Evolutionary conservation across 1,284 basidiomycete species (phyloP), one percentile per base, ranked within the genome.

Genomic region (Hemileia vastatrix): DNA sequence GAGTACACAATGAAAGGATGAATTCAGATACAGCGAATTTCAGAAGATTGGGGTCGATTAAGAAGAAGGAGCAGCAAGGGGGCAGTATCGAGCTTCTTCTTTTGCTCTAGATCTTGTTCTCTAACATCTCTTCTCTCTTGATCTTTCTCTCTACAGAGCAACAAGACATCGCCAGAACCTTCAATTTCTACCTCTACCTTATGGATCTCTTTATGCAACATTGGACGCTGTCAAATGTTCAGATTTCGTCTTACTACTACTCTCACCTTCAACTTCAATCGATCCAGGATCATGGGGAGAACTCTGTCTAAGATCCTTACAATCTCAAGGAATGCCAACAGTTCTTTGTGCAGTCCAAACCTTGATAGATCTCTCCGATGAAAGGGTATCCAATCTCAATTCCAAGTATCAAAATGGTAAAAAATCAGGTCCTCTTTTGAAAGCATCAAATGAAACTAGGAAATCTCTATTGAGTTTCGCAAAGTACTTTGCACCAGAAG

Each of bases 381-480:
- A 76, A 3, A 48, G 11, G n/a, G 57, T 23, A 47, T 68, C 74
- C 0, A 74, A 4, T 33, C n/a, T 40, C 54, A 60, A 61, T 43
- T 36, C 18, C 50, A 21, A 44, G 32, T 21, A 0, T 27, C 77
- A 76, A 57, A 23, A 65, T 27, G 66, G 68, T 11, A 65, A 73
- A 19, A 73, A 76, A 4, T 71, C 80, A n/a, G 86, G 86, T 74
- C 78, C 82, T 27, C 82, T 44, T n/a, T 44, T 44, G 51, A 18
- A 49, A 57, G 58, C 61, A 58, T 24, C 33, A 57, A 56, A 21
- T 65, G 83, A 83, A 4, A 81, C 90, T 45, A 78, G 88, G 64
- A 91, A 90, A 77, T 93, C 89, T 0, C 80, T 95, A 1, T 80
- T 92, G 6, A 93, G 90, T 1, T 95, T 97, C 78, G 84, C 93